Percentiles rank a stretch among this genome's conserved stretches.
These are phyloP conservation scores for Aspergillus aculeatus DNA, from an alignment of 2,329 filamentous ascomycete genomes.

Conservation along the genomic window DNA sequence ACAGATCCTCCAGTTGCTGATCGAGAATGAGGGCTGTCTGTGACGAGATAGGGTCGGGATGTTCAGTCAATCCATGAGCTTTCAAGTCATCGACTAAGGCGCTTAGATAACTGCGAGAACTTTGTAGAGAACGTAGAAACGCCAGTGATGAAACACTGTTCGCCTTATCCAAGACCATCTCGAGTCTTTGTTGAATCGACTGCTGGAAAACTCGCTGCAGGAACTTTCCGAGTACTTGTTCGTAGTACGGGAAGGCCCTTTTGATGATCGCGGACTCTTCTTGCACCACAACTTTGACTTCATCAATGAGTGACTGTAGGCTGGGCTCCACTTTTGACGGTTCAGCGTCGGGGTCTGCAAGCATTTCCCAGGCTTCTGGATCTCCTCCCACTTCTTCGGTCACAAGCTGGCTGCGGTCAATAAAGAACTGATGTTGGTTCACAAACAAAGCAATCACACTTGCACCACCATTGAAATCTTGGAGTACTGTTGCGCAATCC, in stretches of 20 bases:
- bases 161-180: constrained; percentile 94
- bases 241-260: constrained; percentile 91
- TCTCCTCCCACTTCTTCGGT: constrained; percentile 71
- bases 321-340: constrained; percentile 89
- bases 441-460: constrained; percentile 96
- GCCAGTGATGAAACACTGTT: constrained; percentile 87
- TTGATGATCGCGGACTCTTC: constrained; percentile 97
- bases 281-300: constrained; percentile 92
- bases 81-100: constrained; percentile 89
- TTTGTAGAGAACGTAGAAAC: constrained; percentile 86
- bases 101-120: constrained; percentile 85
- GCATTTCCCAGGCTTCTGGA: constrained; percentile 76
- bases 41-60: constrained; percentile 85
- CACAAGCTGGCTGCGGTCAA: constrained; percentile 88
- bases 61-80: constrained; percentile 87
- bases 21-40: constrained; percentile 73
- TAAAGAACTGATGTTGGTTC: constrained; percentile 99
- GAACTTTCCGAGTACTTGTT: constrained; percentile 89
- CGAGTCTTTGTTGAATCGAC: constrained; percentile 91
- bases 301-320: constrained; percentile 86
- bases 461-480: constrained; percentile 93
- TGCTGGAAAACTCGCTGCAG: constrained; percentile 96
- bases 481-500: constrained; percentile 88
- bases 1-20: constrained; percentile 65
- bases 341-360: constrained; percentile 92